Base-by-base conservation (phyloP, 306 rosid species). In the Senna tora region DNA sequence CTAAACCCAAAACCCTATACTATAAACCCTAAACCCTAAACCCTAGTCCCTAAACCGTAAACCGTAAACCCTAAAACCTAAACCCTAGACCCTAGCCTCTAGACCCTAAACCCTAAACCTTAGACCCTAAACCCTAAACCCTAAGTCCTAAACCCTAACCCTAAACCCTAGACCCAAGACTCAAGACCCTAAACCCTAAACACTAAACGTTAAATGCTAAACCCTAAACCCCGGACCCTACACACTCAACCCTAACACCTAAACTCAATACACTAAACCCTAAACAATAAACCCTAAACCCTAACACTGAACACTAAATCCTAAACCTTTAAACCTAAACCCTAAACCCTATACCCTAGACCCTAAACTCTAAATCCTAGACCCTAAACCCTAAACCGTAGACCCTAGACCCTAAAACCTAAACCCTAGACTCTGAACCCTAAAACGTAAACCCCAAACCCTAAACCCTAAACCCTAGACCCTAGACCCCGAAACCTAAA, bases 91-190 rank as follows among this genome's bases (percentile, higher is more conserved):
- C 49, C 7, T 33, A 57, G 0, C 41, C 64, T 5, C n/a, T n/a
- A n/a, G n/a, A n/a, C n/a, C n/a, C n/a, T n/a, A n/a, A 28, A 57
- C 41, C 64, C 41, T 30, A 57, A 57, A 57, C 64, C 64, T 19
- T 9, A 21, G 28, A 55, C 62, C 62, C 62, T 55, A 55, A 55
- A 22, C 62, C 62, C 36, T 22, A 55, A 55, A 22, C 36, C 34
- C 36, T 22, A 55, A 55, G 12, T 38, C 62, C 36, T 55, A 55
- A 22, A 22, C 62, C 62, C 38, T 22, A 55, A 21, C 9, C 62
- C 34, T 25, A 16, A 55, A 21, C 21, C 62, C 34, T 25, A 22
- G 28, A 55, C 62, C 62, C 36, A 21, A 55, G 28, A 55, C 62
- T 38, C 36, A 21, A 56, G 28, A 22, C 62, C 62, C 62, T 21